phyloP scores from a whole-genome alignment of 139 green algal species.

The Micractinium conductrix region DNA sequence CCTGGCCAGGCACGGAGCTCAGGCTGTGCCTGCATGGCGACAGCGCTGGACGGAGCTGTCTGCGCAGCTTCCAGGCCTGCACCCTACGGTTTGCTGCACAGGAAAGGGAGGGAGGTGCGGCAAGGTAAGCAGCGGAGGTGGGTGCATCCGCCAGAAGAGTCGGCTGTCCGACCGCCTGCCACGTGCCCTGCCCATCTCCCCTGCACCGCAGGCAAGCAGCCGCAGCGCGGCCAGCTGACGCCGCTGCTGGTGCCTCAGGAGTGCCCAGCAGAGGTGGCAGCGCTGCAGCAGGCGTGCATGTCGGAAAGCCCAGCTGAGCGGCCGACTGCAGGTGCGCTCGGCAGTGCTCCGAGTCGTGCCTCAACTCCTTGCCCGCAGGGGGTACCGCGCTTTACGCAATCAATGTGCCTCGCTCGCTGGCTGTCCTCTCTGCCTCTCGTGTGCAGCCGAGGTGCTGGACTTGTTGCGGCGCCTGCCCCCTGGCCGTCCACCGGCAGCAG shows the following conservation, averaged over 20 bases:
- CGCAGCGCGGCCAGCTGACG: conserved; percentile 8
- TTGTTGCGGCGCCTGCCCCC: not conserved
- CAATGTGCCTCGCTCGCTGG: too few relatives aligned
- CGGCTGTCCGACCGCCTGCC: not conserved
- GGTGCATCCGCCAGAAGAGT: not conserved
- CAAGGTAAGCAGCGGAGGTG: not conserved
- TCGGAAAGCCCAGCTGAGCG: not conserved
- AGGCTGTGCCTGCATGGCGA: too few relatives aligned
- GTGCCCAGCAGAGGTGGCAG: conserved; percentile 10
- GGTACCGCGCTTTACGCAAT: too few relatives aligned
- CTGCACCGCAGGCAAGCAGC: not conserved
- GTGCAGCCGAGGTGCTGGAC: conserved; percentile 20
- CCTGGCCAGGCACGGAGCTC: too few relatives aligned
- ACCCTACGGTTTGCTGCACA: too few relatives aligned
- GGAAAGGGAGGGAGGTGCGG: not conserved
- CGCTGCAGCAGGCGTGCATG: not conserved
- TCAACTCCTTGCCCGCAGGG: too few relatives aligned
- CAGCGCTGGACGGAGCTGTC: not conserved
- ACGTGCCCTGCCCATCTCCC: not conserved
- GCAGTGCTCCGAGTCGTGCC: too few relatives aligned
- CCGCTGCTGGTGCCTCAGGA: conserved; percentile 6
- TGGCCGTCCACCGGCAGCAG: too few relatives aligned
- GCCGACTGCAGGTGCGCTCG: not conserved
- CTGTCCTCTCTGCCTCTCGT: too few relatives aligned
- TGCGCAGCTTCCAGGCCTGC: too few relatives aligned